Percentiles rank a stretch among this genome's conserved stretches.
Conservation (phyloP, 2,329 filamentous ascomycete species). For the Colletotrichum echinochloae region DNA sequence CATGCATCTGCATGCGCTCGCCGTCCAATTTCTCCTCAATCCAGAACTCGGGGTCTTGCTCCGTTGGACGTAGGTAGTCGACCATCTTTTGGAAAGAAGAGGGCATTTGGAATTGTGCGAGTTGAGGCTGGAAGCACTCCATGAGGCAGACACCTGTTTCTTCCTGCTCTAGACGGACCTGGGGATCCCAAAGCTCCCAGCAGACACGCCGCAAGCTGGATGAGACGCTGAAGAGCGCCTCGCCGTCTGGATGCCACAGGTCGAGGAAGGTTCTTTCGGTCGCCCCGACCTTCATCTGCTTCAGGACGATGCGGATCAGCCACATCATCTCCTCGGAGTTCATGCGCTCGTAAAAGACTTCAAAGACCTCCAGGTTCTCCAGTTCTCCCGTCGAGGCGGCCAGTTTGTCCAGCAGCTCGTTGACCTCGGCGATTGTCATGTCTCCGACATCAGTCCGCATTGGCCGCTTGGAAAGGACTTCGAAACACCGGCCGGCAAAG, state of each 20-base stretch:
- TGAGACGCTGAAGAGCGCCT: constrained; percentile 86
- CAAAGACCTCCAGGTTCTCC: constrained; percentile 85
- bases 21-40: constrained; percentile 98
- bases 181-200: constrained; percentile 87
- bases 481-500: constrained; percentile 89
- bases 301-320: constrained; percentile 92
- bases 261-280: constrained; percentile 91
- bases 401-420: constrained; percentile 83
- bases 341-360: constrained; percentile 89
- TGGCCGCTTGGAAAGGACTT: constrained; percentile 86
- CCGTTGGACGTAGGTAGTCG: constrained; percentile 70
- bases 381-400: constrained; percentile 81
- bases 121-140: constrained; percentile 96
- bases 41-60: constrained; percentile 86
- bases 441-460: constrained; percentile 79
- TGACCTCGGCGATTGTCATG: constrained; percentile 91
- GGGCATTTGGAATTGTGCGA: constrained; percentile 91
- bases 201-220: constrained; percentile 92
- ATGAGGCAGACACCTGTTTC: constrained; percentile 83
- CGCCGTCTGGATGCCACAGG: constrained; percentile 83
- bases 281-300: constrained; percentile 79
- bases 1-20: constrained; percentile 96
- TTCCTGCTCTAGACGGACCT: constrained; percentile 78
- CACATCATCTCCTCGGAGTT: constrained; percentile 93
- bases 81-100: constrained; percentile 84